These are phyloP conservation scores for Circinella minor DNA, from an alignment of 371 early-diverging fungal species.

Conservation along the genomic window DNA sequence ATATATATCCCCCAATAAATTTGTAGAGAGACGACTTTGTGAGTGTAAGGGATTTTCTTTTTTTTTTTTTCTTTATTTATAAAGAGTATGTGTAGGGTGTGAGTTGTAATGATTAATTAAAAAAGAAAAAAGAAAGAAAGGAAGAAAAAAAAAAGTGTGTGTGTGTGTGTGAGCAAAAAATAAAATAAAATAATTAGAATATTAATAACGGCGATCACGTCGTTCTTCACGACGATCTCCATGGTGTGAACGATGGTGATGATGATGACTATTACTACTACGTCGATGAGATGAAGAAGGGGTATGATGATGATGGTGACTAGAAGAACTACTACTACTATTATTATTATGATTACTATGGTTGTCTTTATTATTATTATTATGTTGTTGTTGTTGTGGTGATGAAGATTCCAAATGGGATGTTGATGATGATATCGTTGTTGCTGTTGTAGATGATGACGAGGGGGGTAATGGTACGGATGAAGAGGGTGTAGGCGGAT, in stretches of 20 bases:
- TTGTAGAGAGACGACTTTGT: too few relatives aligned
- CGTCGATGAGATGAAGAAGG: conserved; percentile 13
- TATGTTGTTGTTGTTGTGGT: not conserved
- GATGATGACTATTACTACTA: not conserved
- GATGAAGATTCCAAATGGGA: not conserved
- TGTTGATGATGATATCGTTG: not conserved
- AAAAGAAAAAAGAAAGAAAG: too few relatives aligned
- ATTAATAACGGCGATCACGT: conserved; percentile 9
- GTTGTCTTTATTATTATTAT: not conserved
- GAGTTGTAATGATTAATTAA: too few relatives aligned
- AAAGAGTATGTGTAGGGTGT: too few relatives aligned
- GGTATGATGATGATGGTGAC: not conserved
- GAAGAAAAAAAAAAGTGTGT: not conserved
- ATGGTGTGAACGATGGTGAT: conserved; percentile 11
- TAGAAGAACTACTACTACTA: not conserved
- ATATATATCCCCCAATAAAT: too few relatives aligned
- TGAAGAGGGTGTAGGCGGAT: not conserved
- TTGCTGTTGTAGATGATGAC: not conserved
- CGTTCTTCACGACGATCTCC: conserved; percentile 16
- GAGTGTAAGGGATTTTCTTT: too few relatives aligned
- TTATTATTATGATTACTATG: not conserved
- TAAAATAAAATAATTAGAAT: not conserved
- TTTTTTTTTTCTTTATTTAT: too few relatives aligned
- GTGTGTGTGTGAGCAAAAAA: not conserved
- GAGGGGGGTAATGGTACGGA: not conserved